Evolutionary conservation across 1,284 basidiomycete genomes (phyloP).

Genomic region (Ceratobasidium sp.): DNA sequence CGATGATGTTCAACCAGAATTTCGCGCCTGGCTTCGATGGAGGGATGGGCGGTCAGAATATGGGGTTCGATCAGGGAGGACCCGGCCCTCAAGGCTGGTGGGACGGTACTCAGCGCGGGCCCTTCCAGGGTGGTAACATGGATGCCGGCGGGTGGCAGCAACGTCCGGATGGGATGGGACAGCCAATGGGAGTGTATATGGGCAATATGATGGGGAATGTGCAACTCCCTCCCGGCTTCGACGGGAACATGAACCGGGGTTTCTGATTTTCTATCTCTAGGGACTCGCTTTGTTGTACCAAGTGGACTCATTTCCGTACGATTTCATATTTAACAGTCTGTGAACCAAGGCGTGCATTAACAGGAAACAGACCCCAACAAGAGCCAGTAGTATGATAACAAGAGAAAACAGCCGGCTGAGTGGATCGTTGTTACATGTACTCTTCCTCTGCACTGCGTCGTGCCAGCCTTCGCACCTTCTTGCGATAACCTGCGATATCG

Average conservation of each 20-base stretch:
- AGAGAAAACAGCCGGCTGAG: no score
- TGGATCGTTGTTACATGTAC: conserved; percentile 73
- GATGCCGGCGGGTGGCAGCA: conserved; percentile 14
- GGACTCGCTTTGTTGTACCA: conserved; percentile 26
- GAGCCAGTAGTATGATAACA: not conserved
- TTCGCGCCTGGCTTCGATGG: conserved; percentile 30
- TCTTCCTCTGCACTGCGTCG: conserved; percentile 88
- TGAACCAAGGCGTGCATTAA: conserved; percentile 5
- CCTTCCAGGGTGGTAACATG: conserved; percentile 9
- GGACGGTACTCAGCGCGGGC: conserved; percentile 8
- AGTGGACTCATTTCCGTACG: conserved; percentile 14
- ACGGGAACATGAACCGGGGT: conserved; percentile 35
- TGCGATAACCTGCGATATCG: conserved; percentile 75
- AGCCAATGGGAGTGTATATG: conserved; percentile 37
- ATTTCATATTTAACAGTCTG: not conserved
- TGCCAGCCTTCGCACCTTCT: conserved; percentile 89
- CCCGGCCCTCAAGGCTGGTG: conserved; percentile 17
- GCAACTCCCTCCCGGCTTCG: conserved; percentile 34
- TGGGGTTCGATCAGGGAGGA: conserved; percentile 31
- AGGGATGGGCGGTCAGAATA: conserved; percentile 22
- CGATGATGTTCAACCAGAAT: conserved; percentile 37
- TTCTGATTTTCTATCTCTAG: conserved; percentile 8
- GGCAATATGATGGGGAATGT: conserved; percentile 40
- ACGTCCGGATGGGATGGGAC: conserved; percentile 29
- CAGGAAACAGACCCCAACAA: conserved; percentile 3